Evolutionary conservation across 2,329 filamentous ascomycete genomes (phyloP), one percentile per base, ranked within the genome.

Genomic region (Ceratocystis ficicola): DNA sequence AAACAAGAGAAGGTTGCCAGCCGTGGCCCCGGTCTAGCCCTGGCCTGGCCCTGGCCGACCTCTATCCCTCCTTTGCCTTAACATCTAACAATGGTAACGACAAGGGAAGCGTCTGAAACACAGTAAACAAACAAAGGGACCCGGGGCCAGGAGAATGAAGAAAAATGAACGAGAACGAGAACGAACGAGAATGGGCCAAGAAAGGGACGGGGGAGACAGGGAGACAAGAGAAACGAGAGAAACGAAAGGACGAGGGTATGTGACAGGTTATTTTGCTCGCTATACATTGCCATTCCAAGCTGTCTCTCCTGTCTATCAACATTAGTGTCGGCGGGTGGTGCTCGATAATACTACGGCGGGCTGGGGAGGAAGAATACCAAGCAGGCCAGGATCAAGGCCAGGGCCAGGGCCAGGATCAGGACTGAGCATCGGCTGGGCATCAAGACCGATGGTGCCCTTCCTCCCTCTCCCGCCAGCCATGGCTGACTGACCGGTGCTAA

Each of bases 231-330:
- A 50, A 22, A 22, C n/a, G 20, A 50, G 15, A 50, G 20, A 50
- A 25, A 25, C 7, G 22, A 50, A 30, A 30, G 5, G 52, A 57
- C 22, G 7, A 57, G 52, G 8, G 22, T 8, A 57, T 57, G 22
- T 57, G 52, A 57, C 52, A 57, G 25, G 52, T 57, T 57, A 57
- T 57, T 30, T 57, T 57, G 52, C 52, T 57, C 52, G 52, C 52
- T 57, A 57, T 57, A 57, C 10, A 57, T 57, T 57, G 52, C 52
- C 52, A 20, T 57, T 57, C 52, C 22, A 57, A 32, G 52, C n/a
- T 22, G 52, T 22, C 52, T 57, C 52, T 57, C 52, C 52, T 57
- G 52, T 57, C 52, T 57, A 57, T 57, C 52, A 57, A 57, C 52
- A 57, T 57, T 57, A 57, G 22, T 57, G 22, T 15, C 15, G 22